Evolutionary conservation across 2,329 filamentous ascomycete genomes (phyloP), one percentile per base, ranked within the genome.

Genomic region (Monilinia polystroma): DNA sequence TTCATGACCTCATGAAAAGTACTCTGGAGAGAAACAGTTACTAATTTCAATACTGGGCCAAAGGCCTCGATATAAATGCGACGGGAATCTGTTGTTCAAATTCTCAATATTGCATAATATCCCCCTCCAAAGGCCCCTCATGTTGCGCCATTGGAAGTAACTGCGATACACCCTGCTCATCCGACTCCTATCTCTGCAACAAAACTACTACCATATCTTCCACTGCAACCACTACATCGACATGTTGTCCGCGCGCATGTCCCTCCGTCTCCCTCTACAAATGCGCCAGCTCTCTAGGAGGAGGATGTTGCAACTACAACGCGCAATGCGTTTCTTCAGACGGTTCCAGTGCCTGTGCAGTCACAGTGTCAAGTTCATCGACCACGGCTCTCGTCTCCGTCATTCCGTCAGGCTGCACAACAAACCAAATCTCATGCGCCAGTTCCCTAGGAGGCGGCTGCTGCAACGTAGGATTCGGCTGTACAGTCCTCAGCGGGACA

Each of bases 251-350:
- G 0, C 75, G 79, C 64, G n/a, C 53, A n/a, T 80, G 79, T 68
- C 60, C 72, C 2, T 53, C 59, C 8, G 70, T 74, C 3, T 74
- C 72, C 55, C 59, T 68, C 35, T 80, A 74, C 68, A 70, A 69
- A 38, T 80, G 79, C 67, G 72, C 77, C 0, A 29, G 70, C 12
- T 72, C 74, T 14, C 70, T 76, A 29, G 78, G 78, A 47, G 75
- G 73, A 67, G 65, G 66, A 23, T 87, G 85, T 76, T 87, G 85
- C 71, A 64, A 72, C 11, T 83, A 79, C 70, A 81, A 79, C 52
- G 76, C 74, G 23, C 73, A 77, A 14, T 87, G 84, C 73, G 76
- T 73, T 20, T 72, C 75, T 1, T 74, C 72, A 2, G 73, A 71
- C 52, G 53, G 68, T 5, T 85, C 81, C 69, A 66, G 77, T 41